Evolutionary conservation across 345 rosid genomes (phyloP).

Genomic region (Eucalyptus lansdowneana): DNA sequence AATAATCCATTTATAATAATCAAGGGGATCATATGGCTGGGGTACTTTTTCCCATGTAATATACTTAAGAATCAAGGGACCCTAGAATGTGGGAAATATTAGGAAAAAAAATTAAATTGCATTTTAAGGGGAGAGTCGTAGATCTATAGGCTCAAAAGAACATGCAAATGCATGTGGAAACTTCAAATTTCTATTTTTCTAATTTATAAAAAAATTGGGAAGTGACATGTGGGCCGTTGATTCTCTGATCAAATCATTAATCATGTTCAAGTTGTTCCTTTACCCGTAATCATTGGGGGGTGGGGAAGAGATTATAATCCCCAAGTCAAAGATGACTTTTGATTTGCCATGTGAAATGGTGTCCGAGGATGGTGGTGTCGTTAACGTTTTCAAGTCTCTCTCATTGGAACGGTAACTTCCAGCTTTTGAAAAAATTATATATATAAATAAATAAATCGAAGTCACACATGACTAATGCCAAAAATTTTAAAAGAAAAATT

Average conservation of each 20-base stretch:
- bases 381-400: not conserved
- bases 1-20: not conserved
- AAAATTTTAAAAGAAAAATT: not conserved
- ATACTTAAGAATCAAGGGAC: not conserved
- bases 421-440: not conserved
- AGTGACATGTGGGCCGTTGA: not conserved
- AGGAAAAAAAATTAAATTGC: not conserved
- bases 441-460: not conserved
- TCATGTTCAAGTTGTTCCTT: not conserved
- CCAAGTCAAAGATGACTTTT: not conserved
- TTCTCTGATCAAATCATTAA: not conserved
- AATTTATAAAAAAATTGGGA: not conserved
- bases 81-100: not conserved
- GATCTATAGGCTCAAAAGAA: not conserved
- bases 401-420: not conserved
- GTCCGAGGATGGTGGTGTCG: not conserved
- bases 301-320: not conserved
- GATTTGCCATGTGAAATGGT: not conserved
- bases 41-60: not conserved
- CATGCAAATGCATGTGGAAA: not conserved
- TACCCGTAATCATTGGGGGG: not conserved
- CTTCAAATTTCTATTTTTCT: not conserved
- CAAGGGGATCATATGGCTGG: not conserved
- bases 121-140: not conserved
- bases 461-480: not conserved